phyloP scores from a whole-genome alignment of 2,329 filamentous ascomycete genomes.

The Ophiostoma perfectum region DNA sequence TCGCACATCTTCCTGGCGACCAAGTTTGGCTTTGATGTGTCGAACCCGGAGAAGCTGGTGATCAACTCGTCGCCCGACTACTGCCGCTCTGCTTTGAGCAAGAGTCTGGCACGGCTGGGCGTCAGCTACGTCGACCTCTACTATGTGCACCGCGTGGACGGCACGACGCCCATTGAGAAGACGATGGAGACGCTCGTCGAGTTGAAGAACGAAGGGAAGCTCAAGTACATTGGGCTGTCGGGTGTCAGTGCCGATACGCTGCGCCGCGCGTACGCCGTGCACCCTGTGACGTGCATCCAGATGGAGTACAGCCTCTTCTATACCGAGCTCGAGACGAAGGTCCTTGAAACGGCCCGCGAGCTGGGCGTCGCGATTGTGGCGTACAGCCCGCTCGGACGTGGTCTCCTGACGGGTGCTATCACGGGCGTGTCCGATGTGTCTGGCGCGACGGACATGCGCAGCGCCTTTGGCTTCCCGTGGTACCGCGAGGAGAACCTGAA shows the following conservation, averaged over 20 bases:
- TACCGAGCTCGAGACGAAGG: slow-evolving; percentile 50
- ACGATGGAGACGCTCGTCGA: slow-evolving; percentile 45
- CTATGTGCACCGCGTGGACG: slow-evolving; percentile 48
- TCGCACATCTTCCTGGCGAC: slow-evolving; percentile 44
- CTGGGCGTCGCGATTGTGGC: slow-evolving; percentile 53
- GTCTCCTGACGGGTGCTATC: slow-evolving; percentile 47
- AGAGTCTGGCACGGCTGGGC: slow-evolving; percentile 43
- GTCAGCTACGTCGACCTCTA: slow-evolving; percentile 51
- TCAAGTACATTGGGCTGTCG: slow-evolving; percentile 51
- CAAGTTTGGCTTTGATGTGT: slow-evolving; percentile 31
- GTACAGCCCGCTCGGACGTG: slow-evolving; percentile 56
- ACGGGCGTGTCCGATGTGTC: no score
- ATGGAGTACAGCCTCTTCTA: slow-evolving; percentile 40
- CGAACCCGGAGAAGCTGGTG: slow-evolving; percentile 28
- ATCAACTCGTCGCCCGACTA: background rate
- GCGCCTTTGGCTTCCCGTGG: slow-evolving; percentile 38
- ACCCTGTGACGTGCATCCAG: slow-evolving; percentile 47
- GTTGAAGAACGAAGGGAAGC: slow-evolving; percentile 48
- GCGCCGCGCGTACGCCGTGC: slow-evolving; percentile 46
- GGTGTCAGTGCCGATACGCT: slow-evolving; percentile 47
- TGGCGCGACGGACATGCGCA: slow-evolving; percentile 42
- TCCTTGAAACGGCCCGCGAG: slow-evolving; percentile 52
- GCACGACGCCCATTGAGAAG: slow-evolving; percentile 41
- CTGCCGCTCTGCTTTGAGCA: slow-evolving; percentile 26
- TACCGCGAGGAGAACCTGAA: slow-evolving; percentile 49